Evolutionary conservation across 345 rosid genomes (phyloP), one percentile per base, ranked within the genome.

Genomic region (Euphorbia pulcherrima): DNA sequence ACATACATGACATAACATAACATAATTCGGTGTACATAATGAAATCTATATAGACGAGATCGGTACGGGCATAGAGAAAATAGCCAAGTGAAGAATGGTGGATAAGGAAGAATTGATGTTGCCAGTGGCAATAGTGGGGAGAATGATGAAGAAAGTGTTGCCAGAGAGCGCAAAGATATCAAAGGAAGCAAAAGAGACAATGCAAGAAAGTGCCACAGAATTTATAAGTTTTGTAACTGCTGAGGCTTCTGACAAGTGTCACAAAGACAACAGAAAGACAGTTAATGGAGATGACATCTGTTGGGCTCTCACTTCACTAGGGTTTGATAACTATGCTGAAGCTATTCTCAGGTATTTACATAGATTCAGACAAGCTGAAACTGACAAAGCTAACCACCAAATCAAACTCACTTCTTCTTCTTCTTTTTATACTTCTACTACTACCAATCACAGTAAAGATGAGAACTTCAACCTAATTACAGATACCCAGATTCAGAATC

Each of bases 221-320:
- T 76, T 76, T 47, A 23, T 76, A 71, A 71, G 79, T 62, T 76
- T 76, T 54, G 75, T 76, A 24, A 71, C 75, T 0, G 44, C 66
- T 3, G 79, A 76, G 68, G 79, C 79, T 35, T 67, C 79, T 16
- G 75, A 71, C 65, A 76, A 67, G 75, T 76, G 79, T 76, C 79
- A 76, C 54, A 71, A 76, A 28, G 79, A 76, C 75, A 76, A 76
- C 28, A 57, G 75, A n/a, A 76, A 76, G 79, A 76, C 79, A 17
- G 72, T 76, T 17, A 76, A 76, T 58, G 75, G 72, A 55, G 79
- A 76, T 57, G 79, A 76, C 75, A 71, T 76, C 72, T 76, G 75
- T 67, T 76, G 72, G 79, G 75, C 79, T 71, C 56, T 71, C 27
- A 50, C 61, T 14, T 30, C 72, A 14, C 30, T 76, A 71, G 79